Base-by-base conservation (phyloP, 805 yeast genomes). In the Kazachstania kunashirensis region DNA sequence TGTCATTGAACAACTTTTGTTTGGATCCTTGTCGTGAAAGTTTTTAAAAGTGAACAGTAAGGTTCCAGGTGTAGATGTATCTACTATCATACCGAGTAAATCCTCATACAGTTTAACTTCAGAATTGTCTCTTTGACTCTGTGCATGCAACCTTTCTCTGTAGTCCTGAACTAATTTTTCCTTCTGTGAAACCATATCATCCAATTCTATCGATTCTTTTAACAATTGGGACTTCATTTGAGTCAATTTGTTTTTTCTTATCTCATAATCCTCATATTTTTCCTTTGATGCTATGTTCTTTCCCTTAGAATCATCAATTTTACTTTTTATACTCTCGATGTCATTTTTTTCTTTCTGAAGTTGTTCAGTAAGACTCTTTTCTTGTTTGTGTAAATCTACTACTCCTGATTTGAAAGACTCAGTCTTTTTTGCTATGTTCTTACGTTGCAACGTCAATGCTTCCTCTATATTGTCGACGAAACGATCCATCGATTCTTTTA, bases 81-180 rank as follows among this genome's bases (percentile, higher is more conserved):
- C 74, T 14, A 79, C 67, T 24, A 61, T 59, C 38, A 79, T 50
- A 1, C 85, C 84, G 30, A 77, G 57, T 33, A 73, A 57, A 26
- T 61, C 53, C 42, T 78, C 82, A 55, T 68, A 74, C 28, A 68
- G 61, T 13, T 57, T 38, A 28, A 74, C 59, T 48, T 78, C 84
- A 0, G 75, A 75, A 12, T 60, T 57, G 40, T 76, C 75, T 28
- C 59, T 61, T 20, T 59, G 60, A 6, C 67, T 58, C 47, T 78
- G 83, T 8, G 49, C 42, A 14, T 55, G 53, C 24, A 73, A 49
- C 25, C 59, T 53, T 34, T 58, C 56, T 27, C 58, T 61, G 6
- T 65, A 50, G 27, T 51, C 52, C 16, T 42, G 44, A 18, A 64
- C 52, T 42, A 65, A 62, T 3, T 53, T 48, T 20, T 63, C 54